Evolutionary conservation across 2,329 filamentous ascomycete species (phyloP), one percentile per base, ranked within the genome.

Genomic region (Lachnellula subtilissima): DNA sequence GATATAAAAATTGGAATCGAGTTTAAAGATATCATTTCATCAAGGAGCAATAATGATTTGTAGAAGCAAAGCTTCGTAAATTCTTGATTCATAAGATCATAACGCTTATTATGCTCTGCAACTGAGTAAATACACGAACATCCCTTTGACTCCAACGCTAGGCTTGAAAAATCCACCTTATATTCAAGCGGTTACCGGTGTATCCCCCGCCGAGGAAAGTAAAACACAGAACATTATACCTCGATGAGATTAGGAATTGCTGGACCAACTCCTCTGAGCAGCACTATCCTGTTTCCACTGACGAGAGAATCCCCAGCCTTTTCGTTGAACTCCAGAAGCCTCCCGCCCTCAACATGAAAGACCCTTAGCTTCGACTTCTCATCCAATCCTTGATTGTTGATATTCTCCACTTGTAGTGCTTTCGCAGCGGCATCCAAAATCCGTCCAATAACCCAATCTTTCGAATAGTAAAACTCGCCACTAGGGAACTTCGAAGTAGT

Each of bases 301-400:
- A 83, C 83, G 56, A 95, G 76, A 28, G 78, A 79, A 52, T 78
- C 78, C 4, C 91, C 91, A 54, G 96, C 78, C 76, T 93, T 92
- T 73, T 97, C 92, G 23, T 82, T 85, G 67, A 95, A 99, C 58
- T 94, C 92, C 61, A 99, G 72, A 60, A 99, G 72, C 56, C 91
- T 78, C 0, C 94, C 94, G 0, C 88, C 89, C 69, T 99, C 92
- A 0, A 99, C 89, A 70, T 97, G 92, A 68, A 96, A 99, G 0
- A 99, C 85, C 8, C 94, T 77, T 62, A 99, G 71, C 72, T 88
- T 88, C 57, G 91, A 86, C 69, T 88, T 85, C 74, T 95, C 90
- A 12, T 86, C 81, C 2, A 80, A 82, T 0, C 84, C 86, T 64
- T 87, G 80, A 66, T 95, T 95, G 68, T 96, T 96, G 61, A 93